phyloP scores from a whole-genome alignment of 2,329 filamentous ascomycete genomes.

The Fusarium keratoplasticum region DNA sequence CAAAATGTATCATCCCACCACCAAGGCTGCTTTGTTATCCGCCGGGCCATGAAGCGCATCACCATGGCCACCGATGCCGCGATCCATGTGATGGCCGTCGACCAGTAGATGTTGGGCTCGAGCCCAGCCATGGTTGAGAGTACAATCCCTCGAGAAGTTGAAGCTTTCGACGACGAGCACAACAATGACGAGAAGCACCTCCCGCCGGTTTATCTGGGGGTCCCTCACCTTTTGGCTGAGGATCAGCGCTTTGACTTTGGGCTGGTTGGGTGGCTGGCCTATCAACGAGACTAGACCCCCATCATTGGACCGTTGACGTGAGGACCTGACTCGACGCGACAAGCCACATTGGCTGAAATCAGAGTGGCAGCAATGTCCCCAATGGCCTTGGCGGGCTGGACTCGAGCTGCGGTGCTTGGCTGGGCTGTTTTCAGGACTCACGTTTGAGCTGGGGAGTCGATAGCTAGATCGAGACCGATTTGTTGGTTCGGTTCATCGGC shows the following conservation, averaged over 20 bases:
- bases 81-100: constrained; percentile 36
- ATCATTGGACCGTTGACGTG: neutral
- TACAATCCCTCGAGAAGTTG: neutral
- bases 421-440: neutral
- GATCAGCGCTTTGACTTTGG: neutral
- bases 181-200: neutral
- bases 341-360: neutral
- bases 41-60: constrained; percentile 32
- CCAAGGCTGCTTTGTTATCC: constrained; percentile 37
- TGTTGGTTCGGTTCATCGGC: neutral
- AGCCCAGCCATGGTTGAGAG: constrained; percentile 36
- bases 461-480: neutral
- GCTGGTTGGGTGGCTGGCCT: neutral
- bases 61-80: constrained; percentile 30
- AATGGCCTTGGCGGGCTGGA: neutral
- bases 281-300: neutral
- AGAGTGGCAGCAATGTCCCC: neutral
- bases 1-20: constrained; percentile 41
- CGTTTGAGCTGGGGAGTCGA: neutral
- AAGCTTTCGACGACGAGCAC: neutral
- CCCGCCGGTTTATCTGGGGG: neutral
- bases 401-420: neutral
- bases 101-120: constrained; percentile 35
- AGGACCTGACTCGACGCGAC: neutral
- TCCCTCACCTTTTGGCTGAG: neutral